A percentile compares a stretch with the other conserved stretches of the same genome.
These are phyloP conservation scores for Tephrocybe sp. DNA, from an alignment of 768 basidiomycete species.

Conservation along the genomic window DNA sequence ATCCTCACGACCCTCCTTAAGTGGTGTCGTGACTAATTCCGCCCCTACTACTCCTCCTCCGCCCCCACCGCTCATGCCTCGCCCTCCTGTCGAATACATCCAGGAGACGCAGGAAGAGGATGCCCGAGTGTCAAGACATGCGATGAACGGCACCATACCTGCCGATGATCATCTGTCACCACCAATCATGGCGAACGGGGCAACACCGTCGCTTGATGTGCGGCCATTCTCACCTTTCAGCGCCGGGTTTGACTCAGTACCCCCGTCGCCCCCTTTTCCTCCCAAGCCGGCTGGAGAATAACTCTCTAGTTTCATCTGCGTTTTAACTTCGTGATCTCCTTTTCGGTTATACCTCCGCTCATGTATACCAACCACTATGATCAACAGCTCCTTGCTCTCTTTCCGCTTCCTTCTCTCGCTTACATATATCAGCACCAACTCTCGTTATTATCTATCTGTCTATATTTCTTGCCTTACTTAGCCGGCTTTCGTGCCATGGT, in stretches of 20 bases:
- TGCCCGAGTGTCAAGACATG: conserved; percentile 47
- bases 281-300: conserved; percentile 30
- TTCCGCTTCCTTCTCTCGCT: neutral
- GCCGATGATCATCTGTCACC: conserved; percentile 22
- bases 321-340: neutral
- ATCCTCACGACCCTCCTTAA: conserved; percentile 17
- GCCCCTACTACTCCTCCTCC: conserved; percentile 29
- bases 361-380: neutral
- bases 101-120: conserved; percentile 81
- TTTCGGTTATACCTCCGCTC: neutral
- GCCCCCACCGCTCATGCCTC: conserved; percentile 74
- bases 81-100: conserved; percentile 79
- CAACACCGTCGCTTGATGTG: conserved; percentile 29
- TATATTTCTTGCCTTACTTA: neutral
- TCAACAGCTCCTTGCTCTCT: neutral
- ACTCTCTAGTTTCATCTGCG: neutral
- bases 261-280: conserved; percentile 35
- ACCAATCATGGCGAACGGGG: conserved; percentile 6
- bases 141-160: conserved; percentile 30
- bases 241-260: conserved; percentile 32
- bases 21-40: conserved; percentile 8
- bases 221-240: conserved; percentile 51
- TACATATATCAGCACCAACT: neutral
- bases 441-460: neutral
- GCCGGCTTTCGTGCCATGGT: neutral